Evolutionary conservation across 768 basidiomycete species (phyloP), one percentile per base, ranked within the genome.

Genomic region (Epithele typhae): DNA sequence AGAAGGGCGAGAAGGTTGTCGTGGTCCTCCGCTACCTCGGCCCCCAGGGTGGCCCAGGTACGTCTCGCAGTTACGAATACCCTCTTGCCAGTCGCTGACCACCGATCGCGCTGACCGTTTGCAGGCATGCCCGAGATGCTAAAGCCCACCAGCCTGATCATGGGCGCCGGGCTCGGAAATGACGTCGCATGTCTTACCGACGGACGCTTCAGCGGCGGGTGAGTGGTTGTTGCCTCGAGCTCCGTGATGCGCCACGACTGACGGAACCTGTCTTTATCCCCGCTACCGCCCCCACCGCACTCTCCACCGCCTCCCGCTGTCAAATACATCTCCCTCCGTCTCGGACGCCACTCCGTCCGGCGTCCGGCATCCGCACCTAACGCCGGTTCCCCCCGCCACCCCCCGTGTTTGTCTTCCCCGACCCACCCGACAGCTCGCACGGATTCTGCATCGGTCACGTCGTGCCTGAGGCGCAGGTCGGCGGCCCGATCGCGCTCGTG

Each of bases 41-140:
- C 39, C 95, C 95, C 23, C 87, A 92, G 71, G 95, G 95, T 52
- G 96, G 95, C 48, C 95, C 95, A 25, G 92, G 91, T 87, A 52
- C 68, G 83, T 64, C 8, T 15, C 15, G 30, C n/a, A n/a, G n/a
- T n/a, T n/a, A n/a, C n/a, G n/a, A n/a, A n/a, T n/a, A n/a, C 33
- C 21, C 30, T 33, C 37, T 18, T 40, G 25, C 37, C 22, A 12
- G 10, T 0, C 27, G 27, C 27, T 30, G 27, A 30, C 27, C 27
- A 7, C 14, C 8, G 27, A 14, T 14, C 14, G 27, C 14, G 27
- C 27, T 7, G 7, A 7, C 27, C 7, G 14, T 30, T 30, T 45
- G 37, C 61, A 87, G 92, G 93, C 53, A 99, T 99, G 95, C 95
- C 93, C 40, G 96, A 99, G 73, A 99, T 99, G 96, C 76, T 98